These are phyloP conservation scores for Apiotrichum domesticum DNA, from an alignment of 1,284 basidiomycete species.

Conservation along the genomic window DNA sequence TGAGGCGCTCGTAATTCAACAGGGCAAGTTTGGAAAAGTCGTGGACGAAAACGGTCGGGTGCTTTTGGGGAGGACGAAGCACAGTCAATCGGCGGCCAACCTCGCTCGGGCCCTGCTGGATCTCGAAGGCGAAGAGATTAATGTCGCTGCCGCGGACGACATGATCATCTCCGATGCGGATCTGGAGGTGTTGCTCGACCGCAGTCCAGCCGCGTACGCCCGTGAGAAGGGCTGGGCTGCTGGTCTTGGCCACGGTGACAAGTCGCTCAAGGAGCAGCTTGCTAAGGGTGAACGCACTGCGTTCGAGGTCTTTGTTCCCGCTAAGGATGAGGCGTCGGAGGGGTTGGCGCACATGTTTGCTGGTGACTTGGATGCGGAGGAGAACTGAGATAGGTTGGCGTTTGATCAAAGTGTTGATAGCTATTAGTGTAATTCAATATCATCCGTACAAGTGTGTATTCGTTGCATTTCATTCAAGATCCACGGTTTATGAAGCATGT, in stretches of 20 bases:
- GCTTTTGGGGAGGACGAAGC: conserved; percentile 45
- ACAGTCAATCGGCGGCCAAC: conserved; percentile 57
- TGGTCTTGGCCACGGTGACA: conserved; percentile 33
- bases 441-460: too few relatives aligned
- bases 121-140: conserved; percentile 81
- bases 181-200: conserved; percentile 71
- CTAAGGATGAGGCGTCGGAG: conserved; percentile 63
- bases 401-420: too few relatives aligned
- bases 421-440: too few relatives aligned
- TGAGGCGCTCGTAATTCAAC: conserved; percentile 88
- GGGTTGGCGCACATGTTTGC: conserved; percentile 60
- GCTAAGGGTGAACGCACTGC: conserved; percentile 52
- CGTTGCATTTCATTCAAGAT: too few relatives aligned
- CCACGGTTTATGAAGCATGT: too few relatives aligned
- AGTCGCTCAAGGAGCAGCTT: conserved; percentile 38
- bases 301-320: conserved; percentile 74
- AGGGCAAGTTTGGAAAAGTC: conserved; percentile 69
- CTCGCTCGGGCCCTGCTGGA: conserved; percentile 72
- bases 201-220: conserved; percentile 70
- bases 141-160: conserved; percentile 71
- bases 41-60: conserved; percentile 53
- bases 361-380: conserved; percentile 35
- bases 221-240: conserved; percentile 70
- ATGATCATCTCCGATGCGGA: conserved; percentile 75
- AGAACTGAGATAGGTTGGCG: not conserved